Evolutionary conservation across 2,329 filamentous ascomycete species (phyloP), one percentile per base, ranked within the genome.

Genomic region (Phialocephala sp.): DNA sequence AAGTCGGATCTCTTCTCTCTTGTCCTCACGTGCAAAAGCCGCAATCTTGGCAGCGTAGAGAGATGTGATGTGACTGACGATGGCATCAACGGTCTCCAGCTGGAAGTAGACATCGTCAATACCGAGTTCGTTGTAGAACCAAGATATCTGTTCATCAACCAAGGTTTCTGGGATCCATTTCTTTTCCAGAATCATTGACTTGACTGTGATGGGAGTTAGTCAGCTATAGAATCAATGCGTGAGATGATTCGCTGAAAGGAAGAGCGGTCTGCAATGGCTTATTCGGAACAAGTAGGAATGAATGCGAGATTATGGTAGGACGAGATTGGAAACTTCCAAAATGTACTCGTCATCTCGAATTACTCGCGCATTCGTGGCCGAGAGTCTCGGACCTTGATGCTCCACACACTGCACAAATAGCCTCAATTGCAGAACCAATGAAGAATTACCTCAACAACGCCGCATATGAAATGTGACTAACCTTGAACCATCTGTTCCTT

Each of bases 21-120:
- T 96, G 80, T 98, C 94, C 78, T 96, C 91, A 64, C 95, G 89
- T 41, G 94, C 93, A 77, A 92, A 95, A 9, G 95, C 94, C 43
- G 95, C 95, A 56, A 98, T 89, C 82, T 98, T 98, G 77, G 94
- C 95, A 62, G 95, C 95, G 77, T 98, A 99, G 58, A 99, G 87
- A 12, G 94, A 97, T 67, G 94, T 94, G 76, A 99, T 94, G 77
- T 97, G 93, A 78, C 90, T 96, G 72, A 93, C 91, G 76, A 99
- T 96, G 65, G 92, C 92, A 63, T 92, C 89, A 20, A 91, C 91
- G 4, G 86, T 87, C 82, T 97, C 94, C 71, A 94, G 93, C 77
- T 94, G 89, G 82, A 98, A 98, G 84, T 97, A 98, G 80, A 97
- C 94, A 84, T 97, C 95, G 76, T 99, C 95, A 74, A 99, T 99